phyloP scores from a whole-genome alignment of 257 asterid species.

The Fraxinus americana region DNA sequence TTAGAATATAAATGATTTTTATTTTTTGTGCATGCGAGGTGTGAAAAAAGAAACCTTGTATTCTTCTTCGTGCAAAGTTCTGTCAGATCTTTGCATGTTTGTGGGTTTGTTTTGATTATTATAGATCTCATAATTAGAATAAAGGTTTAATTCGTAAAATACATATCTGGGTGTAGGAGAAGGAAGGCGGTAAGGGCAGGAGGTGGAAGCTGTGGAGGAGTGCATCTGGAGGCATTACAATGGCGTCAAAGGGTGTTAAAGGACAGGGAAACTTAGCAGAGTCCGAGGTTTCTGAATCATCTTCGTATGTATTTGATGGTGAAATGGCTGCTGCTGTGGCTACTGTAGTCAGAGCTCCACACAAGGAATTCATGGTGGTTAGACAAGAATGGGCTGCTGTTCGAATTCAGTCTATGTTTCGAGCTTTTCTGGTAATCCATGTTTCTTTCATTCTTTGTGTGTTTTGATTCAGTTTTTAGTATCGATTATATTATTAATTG shows the following conservation, averaged over 20 bases:
- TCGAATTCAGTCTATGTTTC: slow-evolving; percentile 77
- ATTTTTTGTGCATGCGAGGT: no score
- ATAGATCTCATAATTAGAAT: not conserved
- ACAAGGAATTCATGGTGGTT: slow-evolving; percentile 66
- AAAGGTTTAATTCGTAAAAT: no score
- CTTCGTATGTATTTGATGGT: slow-evolving; percentile 48
- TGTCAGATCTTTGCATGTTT: not conserved
- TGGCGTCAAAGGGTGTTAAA: slow-evolving; percentile 47
- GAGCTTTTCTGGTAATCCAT: slow-evolving; percentile 80
- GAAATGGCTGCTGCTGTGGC: slow-evolving; percentile 86
- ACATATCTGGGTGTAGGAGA: slow-evolving; percentile 38
- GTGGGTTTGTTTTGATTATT: not conserved
- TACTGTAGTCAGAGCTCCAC: slow-evolving; percentile 77
- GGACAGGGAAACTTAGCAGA: slow-evolving; percentile 41
- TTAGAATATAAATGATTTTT: not conserved
- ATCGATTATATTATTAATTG: not conserved
- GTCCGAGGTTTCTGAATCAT: slow-evolving; percentile 55
- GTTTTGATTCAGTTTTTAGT: not conserved
- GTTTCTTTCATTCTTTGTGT: not conserved
- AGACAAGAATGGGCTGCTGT: slow-evolving; percentile 89
- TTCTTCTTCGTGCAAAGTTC: no score
- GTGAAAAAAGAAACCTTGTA: no score
- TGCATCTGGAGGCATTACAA: slow-evolving; percentile 60
- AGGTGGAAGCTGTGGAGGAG: slow-evolving; percentile 98
- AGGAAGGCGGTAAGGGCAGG: slow-evolving; percentile 61